Percentiles rank a stretch among this genome's conserved stretches.
Conservation (phyloP, 1,284 basidiomycete genomes). For the Tylopilus sp. region DNA sequence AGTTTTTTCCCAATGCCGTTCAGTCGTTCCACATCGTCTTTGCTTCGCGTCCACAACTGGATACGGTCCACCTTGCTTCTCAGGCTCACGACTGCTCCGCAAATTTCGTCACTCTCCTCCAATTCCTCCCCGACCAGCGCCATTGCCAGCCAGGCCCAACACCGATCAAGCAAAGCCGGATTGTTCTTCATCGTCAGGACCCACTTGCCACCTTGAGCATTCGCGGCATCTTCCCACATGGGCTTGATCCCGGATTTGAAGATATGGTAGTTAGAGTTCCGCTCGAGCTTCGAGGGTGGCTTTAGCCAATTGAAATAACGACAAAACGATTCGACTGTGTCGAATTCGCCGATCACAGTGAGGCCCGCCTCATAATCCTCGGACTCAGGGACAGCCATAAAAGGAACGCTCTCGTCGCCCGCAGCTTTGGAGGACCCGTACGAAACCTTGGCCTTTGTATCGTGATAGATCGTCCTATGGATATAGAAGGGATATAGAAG, state of each 20-base stretch:
- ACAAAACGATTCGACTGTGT: constrained; percentile 86
- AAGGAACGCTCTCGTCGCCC: constrained; percentile 29
- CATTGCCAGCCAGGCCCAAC: constrained; percentile 89
- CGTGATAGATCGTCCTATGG: constrained; percentile 78
- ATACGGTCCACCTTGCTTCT: constrained; percentile 85
- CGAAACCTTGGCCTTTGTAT: constrained; percentile 72
- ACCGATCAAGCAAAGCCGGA: constrained; percentile 73
- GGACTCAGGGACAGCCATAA: constrained; percentile 45
- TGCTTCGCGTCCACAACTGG: constrained; percentile 81
- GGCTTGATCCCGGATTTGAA: constrained; percentile 91
- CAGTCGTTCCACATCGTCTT: constrained; percentile 76
- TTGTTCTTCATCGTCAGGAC: constrained; percentile 87
- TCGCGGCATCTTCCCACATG: constrained; percentile 95
- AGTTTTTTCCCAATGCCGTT: constrained; percentile 81
- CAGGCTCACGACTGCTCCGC: constrained; percentile 85
- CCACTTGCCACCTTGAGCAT: constrained; percentile 91
- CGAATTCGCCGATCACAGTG: constrained; percentile 74
- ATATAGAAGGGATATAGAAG: constrained; percentile 25
- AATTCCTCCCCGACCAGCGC: constrained; percentile 87
- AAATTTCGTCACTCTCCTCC: constrained; percentile 82
- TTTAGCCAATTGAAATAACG: constrained; percentile 94
- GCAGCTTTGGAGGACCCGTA: constrained; percentile 40
- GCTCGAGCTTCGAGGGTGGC: constrained; percentile 80
- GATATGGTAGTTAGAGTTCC: constrained; percentile 88
- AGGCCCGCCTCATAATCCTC: constrained; percentile 73